Percentiles rank a stretch among this genome's conserved stretches.
Evolutionary conservation across 2,329 filamentous ascomycete species (phyloP).

Genomic region (Drechslera avenae): DNA sequence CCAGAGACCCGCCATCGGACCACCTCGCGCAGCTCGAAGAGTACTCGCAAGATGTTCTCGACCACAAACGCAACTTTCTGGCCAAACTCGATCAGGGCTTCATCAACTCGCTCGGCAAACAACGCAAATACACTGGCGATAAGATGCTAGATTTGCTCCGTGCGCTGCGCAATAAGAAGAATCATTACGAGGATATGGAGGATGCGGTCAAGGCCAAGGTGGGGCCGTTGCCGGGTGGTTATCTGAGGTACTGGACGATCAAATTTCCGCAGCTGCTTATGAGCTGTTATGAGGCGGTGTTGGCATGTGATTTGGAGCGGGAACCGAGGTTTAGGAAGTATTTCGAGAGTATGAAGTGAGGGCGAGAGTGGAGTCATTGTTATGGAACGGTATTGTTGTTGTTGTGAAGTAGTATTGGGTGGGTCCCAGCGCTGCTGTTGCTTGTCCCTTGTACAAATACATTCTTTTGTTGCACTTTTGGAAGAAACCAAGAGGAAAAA

Average conservation of each 20-base stretch:
- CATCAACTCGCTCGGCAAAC: slow-evolving; percentile 87
- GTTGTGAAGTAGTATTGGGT: too few relatives aligned
- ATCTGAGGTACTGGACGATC: slow-evolving; percentile 81
- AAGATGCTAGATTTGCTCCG: slow-evolving; percentile 84
- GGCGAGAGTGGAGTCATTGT: neutral
- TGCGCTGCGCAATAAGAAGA: slow-evolving; percentile 92
- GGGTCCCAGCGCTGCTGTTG: too few relatives aligned
- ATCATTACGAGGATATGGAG: slow-evolving; percentile 97
- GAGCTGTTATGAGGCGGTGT: slow-evolving; percentile 67
- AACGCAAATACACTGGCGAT: slow-evolving; percentile 89
- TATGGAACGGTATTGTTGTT: too few relatives aligned
- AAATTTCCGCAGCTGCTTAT: slow-evolving; percentile 80
- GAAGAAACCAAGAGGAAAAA: too few relatives aligned
- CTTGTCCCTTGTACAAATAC: too few relatives aligned
- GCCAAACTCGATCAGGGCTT: slow-evolving; percentile 77
- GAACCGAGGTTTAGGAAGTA: slow-evolving; percentile 15
- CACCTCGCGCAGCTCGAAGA: slow-evolving; percentile 66
- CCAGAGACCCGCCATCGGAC: slow-evolving; percentile 76
- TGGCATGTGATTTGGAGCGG: slow-evolving; percentile 12
- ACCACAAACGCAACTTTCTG: slow-evolving; percentile 76
- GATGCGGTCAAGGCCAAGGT: slow-evolving; percentile 75
- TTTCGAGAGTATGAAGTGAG: slow-evolving; percentile 12
- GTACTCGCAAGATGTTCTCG: slow-evolving; percentile 52
- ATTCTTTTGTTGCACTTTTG: too few relatives aligned
- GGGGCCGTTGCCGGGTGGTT: slow-evolving; percentile 77